phyloP scores from a whole-genome alignment of 192 early-diverging fungal species.

The Coemansia umbellata region DNA sequence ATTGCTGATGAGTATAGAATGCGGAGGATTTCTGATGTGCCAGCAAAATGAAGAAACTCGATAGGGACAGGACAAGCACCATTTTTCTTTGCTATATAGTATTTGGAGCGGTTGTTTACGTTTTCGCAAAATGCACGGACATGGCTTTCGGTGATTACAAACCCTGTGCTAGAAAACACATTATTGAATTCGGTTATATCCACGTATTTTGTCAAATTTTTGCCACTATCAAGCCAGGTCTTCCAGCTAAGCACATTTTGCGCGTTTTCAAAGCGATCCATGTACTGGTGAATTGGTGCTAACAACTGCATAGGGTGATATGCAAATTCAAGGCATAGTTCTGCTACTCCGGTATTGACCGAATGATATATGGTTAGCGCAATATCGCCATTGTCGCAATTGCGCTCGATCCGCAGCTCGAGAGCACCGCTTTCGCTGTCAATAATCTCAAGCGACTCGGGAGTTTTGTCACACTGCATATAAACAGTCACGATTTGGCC shows the following conservation, averaged over 20 bases:
- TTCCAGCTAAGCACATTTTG: neutral
- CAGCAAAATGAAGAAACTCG: conserved; percentile 84
- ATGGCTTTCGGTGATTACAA: conserved; percentile 61
- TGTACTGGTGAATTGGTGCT: neutral
- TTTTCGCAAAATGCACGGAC: conserved; percentile 80
- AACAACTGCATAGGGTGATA: neutral
- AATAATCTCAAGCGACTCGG: neutral
- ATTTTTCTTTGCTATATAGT: conserved; percentile 46
- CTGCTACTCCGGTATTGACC: neutral
- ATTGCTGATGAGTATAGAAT: conserved; percentile 61
- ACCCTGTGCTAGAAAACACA: neutral
- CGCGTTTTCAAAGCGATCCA: neutral
- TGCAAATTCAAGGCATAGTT: neutral
- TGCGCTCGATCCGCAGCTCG: neutral
- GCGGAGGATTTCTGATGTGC: conserved; percentile 51
- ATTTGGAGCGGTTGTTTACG: conserved; percentile 59
- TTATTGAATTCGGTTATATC: neutral
- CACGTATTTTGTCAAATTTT: neutral
- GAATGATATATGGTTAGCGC: neutral
- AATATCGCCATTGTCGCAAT: neutral
- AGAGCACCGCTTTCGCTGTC: conserved; percentile 46
- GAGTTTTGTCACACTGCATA: neutral
- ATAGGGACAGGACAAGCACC: conserved; percentile 67
- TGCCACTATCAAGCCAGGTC: conserved; percentile 2
- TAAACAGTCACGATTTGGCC: conserved; percentile 39